Conservation (phyloP, 2,329 filamentous ascomycete genomes). For the Colletotrichum sp. region DNA sequence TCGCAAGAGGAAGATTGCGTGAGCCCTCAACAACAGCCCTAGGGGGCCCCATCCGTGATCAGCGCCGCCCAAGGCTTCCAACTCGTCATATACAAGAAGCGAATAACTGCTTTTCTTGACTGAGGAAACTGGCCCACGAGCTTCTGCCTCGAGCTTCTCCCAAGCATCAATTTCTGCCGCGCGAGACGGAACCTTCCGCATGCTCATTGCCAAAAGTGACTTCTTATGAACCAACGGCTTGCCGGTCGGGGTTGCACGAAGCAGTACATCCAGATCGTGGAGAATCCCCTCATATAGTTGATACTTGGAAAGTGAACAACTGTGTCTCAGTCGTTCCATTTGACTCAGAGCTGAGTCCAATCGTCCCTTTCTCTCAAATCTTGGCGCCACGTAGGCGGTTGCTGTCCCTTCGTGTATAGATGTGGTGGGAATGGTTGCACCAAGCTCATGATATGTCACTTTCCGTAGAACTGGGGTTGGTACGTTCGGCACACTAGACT, state of each 20-base stretch:
- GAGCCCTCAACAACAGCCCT: slow-evolving; percentile 47
- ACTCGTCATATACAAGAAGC: slow-evolving; percentile 50
- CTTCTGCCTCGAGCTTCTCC: slow-evolving; percentile 41
- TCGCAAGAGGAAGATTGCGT: slow-evolving; percentile 47
- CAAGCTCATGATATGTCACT: neutral
- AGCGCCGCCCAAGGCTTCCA: slow-evolving; percentile 47
- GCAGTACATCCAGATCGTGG: slow-evolving; percentile 31
- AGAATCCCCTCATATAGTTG: slow-evolving; percentile 38
- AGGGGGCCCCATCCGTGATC: slow-evolving; percentile 51
- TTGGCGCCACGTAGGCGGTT: neutral
- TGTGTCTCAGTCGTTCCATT: slow-evolving; percentile 4
- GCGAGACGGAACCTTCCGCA: slow-evolving; percentile 52
- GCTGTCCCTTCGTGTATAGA: neutral
- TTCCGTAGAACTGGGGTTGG: slow-evolving; percentile 15
- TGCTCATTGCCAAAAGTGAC: slow-evolving; percentile 54
- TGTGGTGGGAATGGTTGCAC: neutral
- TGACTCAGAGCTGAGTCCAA: neutral
- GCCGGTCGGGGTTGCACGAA: slow-evolving; percentile 27
- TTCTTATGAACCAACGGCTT: slow-evolving; percentile 19
- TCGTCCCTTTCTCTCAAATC: neutral
- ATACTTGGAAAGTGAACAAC: slow-evolving; percentile 26
- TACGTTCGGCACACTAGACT: neutral
- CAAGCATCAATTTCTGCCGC: slow-evolving; percentile 49
- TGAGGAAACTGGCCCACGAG: slow-evolving; percentile 38
- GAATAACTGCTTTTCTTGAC: slow-evolving; percentile 43